A percentile compares a stretch with the other conserved stretches of the same genome.
Evolutionary conservation across 768 basidiomycete species (phyloP).

Genomic region (Baorangia bicolor): DNA sequence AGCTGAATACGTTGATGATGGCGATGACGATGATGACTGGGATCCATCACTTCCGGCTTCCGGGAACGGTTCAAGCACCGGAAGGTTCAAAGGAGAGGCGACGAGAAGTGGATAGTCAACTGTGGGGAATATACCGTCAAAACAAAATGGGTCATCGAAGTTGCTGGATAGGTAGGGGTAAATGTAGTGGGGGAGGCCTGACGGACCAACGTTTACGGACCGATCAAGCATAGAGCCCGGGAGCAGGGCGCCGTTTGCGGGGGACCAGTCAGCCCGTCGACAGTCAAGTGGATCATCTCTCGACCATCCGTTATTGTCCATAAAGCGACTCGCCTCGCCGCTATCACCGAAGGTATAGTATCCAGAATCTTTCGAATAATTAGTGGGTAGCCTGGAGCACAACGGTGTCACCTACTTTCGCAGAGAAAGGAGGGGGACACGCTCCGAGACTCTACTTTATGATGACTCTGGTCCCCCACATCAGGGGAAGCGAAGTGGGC

Average conservation of each 20-base stretch:
- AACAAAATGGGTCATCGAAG: constrained; percentile 2
- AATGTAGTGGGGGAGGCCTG: not conserved
- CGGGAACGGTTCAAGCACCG: constrained; percentile 14
- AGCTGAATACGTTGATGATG: constrained; percentile 24
- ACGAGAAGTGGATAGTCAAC: constrained; percentile 8
- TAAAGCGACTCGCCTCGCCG: not conserved
- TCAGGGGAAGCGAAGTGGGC: constrained; percentile 4
- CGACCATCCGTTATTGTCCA: constrained; percentile 3
- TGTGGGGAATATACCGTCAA: constrained; percentile 2
- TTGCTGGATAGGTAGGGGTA: constrained; percentile 1
- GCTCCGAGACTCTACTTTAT: constrained; percentile 3
- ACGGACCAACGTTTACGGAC: not conserved
- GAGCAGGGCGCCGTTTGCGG: not conserved
- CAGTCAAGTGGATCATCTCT: constrained; percentile 2
- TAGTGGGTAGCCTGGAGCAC: not conserved
- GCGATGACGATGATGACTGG: constrained; percentile 23
- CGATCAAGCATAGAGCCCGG: constrained; percentile 5
- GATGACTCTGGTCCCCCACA: not conserved
- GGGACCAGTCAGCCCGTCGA: constrained; percentile 2
- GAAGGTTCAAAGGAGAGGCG: constrained; percentile 7
- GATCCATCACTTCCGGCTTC: constrained; percentile 15
- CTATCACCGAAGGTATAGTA: not conserved
- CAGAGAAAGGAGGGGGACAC: constrained; percentile 3
- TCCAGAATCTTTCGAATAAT: constrained; percentile 14
- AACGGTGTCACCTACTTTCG: constrained; percentile 15